Percentiles rank a stretch among this genome's conserved stretches.
phyloP scores from a whole-genome alignment of 164 flowering plant genomes.

The Vitis vinifera region ASM3070453v1 NC_081809.1:8707501-8708000 shows the following conservation, averaged over 20 bases:
- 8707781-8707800: slow-evolving; percentile 99
- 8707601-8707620: not conserved
- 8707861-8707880: slow-evolving; percentile 86
- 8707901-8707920: not conserved
- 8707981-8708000: slow-evolving; percentile 83
- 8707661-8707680: not conserved
- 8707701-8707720: slow-evolving; percentile 15
- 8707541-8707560: not conserved
- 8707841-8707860: slow-evolving; percentile 92
- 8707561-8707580: not conserved
- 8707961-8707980: slow-evolving; percentile 15
- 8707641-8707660: not conserved
- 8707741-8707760: slow-evolving; percentile 76
- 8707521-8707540: not conserved
- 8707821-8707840: slow-evolving; percentile 63
- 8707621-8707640: not conserved
- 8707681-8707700: slow-evolving; percentile 1
- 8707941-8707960: slow-evolving; percentile 1
- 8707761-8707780: slow-evolving; percentile 92
- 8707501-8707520: no score
- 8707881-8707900: slow-evolving; percentile 3
- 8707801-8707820: slow-evolving; percentile 96
- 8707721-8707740: slow-evolving; percentile 89
- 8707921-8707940: not conserved
- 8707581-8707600: not conserved